Percentiles rank a stretch among this genome's conserved stretches.
Evolutionary conservation across 352 stramenopile species (phyloP).

Genomic region (Globisporangium paroecandrum): DNA sequence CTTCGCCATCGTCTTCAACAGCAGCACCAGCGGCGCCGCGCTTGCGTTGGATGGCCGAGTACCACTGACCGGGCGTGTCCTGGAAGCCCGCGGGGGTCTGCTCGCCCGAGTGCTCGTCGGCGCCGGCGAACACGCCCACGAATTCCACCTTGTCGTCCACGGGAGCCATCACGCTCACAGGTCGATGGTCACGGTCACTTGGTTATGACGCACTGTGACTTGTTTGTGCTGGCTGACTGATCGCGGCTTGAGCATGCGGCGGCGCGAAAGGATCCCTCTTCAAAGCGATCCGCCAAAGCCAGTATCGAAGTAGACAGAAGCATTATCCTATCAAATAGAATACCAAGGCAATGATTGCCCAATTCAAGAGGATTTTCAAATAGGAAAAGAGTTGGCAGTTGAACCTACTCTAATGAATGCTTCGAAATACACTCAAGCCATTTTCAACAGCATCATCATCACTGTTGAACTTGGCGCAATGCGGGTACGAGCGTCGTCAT

Average conservation of each 20-base stretch:
- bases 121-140: conserved; percentile 30
- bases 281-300: neutral
- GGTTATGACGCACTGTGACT: conserved; percentile 1
- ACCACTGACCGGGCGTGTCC: conserved; percentile 45
- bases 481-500: conserved; percentile 18
- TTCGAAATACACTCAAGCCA: neutral
- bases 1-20: conserved; percentile 29
- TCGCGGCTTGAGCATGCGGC: neutral
- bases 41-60: conserved; percentile 30
- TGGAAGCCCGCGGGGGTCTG: conserved; percentile 64
- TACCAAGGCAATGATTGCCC: neutral
- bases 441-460: neutral
- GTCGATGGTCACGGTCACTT: neutral
- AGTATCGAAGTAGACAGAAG: neutral
- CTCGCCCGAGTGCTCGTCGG: conserved; percentile 34
- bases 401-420: conserved; percentile 11
- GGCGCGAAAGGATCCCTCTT: conserved; percentile 3
- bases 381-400: neutral
- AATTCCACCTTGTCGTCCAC: conserved; percentile 20
- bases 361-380: neutral
- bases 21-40: conserved; percentile 27
- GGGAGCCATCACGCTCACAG: neutral
- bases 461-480: conserved; percentile 14
- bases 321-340: neutral
- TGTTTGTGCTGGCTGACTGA: neutral